These are phyloP conservation scores for Tylopilus felleus DNA, from an alignment of 768 basidiomycete genomes.

Conservation along the genomic window DNA sequence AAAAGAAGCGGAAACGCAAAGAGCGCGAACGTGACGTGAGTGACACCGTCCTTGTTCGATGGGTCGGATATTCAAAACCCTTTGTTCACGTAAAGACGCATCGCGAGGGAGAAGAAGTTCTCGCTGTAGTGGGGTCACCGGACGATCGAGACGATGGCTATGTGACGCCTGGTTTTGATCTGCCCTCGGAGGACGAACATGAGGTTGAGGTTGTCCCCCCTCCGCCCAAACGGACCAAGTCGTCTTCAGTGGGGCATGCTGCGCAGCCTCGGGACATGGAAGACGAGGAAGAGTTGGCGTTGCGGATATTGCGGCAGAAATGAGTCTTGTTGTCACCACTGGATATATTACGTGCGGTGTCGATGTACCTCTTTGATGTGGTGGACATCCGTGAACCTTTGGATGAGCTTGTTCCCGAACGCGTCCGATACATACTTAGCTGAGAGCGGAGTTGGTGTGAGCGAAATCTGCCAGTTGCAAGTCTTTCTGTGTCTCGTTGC, in stretches of 20 bases:
- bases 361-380: too few relatives aligned
- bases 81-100: slow-evolving; percentile 15
- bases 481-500: slow-evolving; percentile 1
- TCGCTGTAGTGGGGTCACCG: slow-evolving; percentile 32
- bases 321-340: slow-evolving; percentile 12
- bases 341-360: slow-evolving; percentile 3
- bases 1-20: slow-evolving; percentile 92
- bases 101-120: slow-evolving; percentile 27
- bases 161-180: slow-evolving; percentile 66
- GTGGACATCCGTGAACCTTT: too few relatives aligned
- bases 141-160: slow-evolving; percentile 64
- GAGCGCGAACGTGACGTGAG: slow-evolving; percentile 54
- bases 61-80: not conserved
- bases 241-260: slow-evolving; percentile 26
- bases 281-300: slow-evolving; percentile 63
- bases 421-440: too few relatives aligned
- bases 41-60: not conserved
- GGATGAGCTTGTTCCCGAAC: too few relatives aligned
- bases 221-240: slow-evolving; percentile 32
- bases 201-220: slow-evolving; percentile 25
- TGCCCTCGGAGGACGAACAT: slow-evolving; percentile 39
- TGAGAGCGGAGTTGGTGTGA: slow-evolving; percentile 4
- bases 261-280: slow-evolving; percentile 35
- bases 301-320: slow-evolving; percentile 48
- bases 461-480: slow-evolving; percentile 11